phyloP scores from a whole-genome alignment of 1,139 yeast genomes.

The Saccharomyces hybrid region DNA sequence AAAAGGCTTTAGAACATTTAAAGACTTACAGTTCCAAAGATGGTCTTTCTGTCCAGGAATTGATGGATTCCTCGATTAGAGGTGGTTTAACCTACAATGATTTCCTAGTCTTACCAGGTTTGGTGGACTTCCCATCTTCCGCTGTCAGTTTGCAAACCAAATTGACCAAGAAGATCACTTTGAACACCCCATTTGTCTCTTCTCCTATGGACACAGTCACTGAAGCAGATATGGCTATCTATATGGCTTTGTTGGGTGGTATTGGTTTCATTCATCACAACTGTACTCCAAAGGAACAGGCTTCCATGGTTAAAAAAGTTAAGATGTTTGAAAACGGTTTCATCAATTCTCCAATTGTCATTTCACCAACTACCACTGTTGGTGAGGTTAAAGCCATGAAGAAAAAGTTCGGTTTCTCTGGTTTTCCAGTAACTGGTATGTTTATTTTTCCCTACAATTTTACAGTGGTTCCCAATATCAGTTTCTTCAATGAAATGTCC shows the following conservation, averaged over 20 bases:
- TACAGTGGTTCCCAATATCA: background rate
- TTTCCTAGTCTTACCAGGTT: conserved; percentile 90
- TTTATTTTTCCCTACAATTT: conserved; percentile 24
- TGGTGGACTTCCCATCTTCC: conserved; percentile 80
- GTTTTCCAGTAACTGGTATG: conserved; percentile 99
- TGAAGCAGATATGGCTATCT: conserved; percentile 94
- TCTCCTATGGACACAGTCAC: conserved; percentile 99
- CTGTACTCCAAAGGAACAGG: conserved; percentile 95
- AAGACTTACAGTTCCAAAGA: conserved; percentile 63
- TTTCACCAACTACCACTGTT: conserved; percentile 68
- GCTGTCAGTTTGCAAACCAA: conserved; percentile 71
- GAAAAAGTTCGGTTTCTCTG: conserved; percentile 78
- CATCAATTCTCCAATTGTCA: conserved; percentile 88
- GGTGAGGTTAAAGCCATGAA: conserved; percentile 73
- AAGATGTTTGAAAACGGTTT: conserved; percentile 97
- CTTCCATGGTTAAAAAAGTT: conserved; percentile 95
- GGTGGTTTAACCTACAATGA: conserved; percentile 99
- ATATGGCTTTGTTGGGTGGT: conserved; percentile 98
- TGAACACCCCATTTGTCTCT: conserved; percentile 91
- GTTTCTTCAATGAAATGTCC: too few species aligned
- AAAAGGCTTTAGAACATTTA: conserved; percentile 64
- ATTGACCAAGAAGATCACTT: conserved; percentile 82
- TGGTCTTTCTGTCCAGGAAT: conserved; percentile 75
- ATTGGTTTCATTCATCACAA: conserved; percentile 98
- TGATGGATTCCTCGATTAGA: conserved; percentile 82